Conservation (phyloP, 2,329 filamentous ascomycete genomes). For the Alternaria sp. region DNA sequence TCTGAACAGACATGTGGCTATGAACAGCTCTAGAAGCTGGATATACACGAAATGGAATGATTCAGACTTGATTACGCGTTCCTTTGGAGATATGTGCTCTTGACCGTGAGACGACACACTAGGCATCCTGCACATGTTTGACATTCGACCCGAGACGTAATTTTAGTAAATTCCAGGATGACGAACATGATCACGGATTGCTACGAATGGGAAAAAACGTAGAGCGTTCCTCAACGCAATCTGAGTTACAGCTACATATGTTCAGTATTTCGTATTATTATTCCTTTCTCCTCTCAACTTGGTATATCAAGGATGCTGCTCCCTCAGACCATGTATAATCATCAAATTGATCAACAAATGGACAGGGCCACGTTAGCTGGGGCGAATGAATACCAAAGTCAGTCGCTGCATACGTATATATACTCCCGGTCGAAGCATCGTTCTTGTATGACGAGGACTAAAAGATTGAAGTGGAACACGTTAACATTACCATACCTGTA, state of each 20-base stretch:
- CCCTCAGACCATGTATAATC: no score
- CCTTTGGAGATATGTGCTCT: not conserved
- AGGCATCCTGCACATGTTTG: not conserved
- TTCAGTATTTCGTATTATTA: not conserved
- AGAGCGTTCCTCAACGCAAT: not conserved
- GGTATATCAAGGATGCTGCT: no score
- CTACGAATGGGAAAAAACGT: not conserved
- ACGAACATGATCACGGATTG: not conserved
- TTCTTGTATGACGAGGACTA: not conserved
- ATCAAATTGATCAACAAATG: no score
- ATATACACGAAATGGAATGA: slow-evolving; percentile 33
- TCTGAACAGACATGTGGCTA: slow-evolving; percentile 33
- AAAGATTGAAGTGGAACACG: not conserved
- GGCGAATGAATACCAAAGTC: not conserved
- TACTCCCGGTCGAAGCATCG: not conserved
- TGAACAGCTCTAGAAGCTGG: slow-evolving; percentile 36
- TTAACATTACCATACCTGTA: not conserved
- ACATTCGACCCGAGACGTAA: not conserved
- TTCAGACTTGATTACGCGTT: slow-evolving; percentile 19
- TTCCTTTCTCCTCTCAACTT: no score
- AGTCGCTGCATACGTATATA: not conserved
- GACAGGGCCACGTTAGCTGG: not conserved
- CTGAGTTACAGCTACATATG: not conserved
- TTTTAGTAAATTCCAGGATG: not conserved
- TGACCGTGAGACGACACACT: not conserved